A percentile compares a stretch with the other conserved stretches of the same genome.
These are phyloP conservation scores for Dryadomyces quercivorus DNA, from an alignment of 2,329 filamentous ascomycete species.

Conservation along the genomic window DNA sequence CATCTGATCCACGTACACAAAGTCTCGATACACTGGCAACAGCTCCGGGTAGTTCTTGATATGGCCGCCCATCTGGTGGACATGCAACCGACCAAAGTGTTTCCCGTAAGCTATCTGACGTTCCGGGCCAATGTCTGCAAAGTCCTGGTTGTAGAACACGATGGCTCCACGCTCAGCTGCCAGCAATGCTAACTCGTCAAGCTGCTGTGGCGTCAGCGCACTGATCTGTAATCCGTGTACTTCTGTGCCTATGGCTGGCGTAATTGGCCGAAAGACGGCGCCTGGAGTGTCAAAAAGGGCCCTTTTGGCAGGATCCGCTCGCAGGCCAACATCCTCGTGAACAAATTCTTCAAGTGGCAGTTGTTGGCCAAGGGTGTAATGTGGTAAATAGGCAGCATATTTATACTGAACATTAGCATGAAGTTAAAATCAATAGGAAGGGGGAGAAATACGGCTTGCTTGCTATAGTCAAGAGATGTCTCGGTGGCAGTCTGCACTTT, in stretches of 20 bases:
- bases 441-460: slow-evolving; percentile 1
- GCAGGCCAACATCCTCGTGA: slow-evolving; percentile 7
- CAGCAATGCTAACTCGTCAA: slow-evolving; percentile 6
- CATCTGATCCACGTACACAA: slow-evolving; percentile 7
- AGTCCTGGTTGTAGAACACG: slow-evolving; percentile 24
- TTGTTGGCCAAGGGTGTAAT: slow-evolving; percentile 6
- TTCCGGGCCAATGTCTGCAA: slow-evolving; percentile 16
- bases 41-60: slow-evolving; percentile 28
- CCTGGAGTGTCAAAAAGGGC: slow-evolving; percentile 6
- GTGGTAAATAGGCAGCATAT: slow-evolving; percentile 8
- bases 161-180: slow-evolving; percentile 7
- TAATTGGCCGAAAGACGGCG: slow-evolving; percentile 6
- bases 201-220: neutral
- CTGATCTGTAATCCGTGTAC: slow-evolving; percentile 5
- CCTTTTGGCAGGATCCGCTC: slow-evolving; percentile 7
- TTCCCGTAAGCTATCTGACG: slow-evolving; percentile 28
- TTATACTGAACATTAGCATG: slow-evolving; percentile 4
- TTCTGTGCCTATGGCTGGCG: slow-evolving; percentile 8
- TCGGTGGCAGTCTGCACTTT: neutral
- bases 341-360: slow-evolving; percentile 9
- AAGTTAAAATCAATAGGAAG: neutral
- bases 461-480: slow-evolving; percentile 9
- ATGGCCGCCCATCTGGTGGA: slow-evolving; percentile 31
- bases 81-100: slow-evolving; percentile 30
- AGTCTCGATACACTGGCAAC: slow-evolving; percentile 24